These are phyloP conservation scores for Rugonectria rugulosa DNA, from an alignment of 2,329 filamentous ascomycete genomes.

Conservation along the genomic window DNA sequence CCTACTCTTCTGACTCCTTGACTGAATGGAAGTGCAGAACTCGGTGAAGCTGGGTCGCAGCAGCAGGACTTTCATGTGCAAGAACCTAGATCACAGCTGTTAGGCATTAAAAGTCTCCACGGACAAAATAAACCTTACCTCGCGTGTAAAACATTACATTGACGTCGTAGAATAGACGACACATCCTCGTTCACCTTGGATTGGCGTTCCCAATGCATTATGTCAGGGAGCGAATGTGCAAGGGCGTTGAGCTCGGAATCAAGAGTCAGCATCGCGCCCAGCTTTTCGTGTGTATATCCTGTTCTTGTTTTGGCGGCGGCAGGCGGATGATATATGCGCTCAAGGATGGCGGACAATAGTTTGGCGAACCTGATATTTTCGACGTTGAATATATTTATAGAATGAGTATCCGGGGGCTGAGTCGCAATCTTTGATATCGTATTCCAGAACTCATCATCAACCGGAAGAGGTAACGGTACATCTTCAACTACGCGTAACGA, in stretches of 20 bases:
- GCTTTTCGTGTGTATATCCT: too few relatives aligned
- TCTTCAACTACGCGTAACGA: slow-evolving; percentile 1
- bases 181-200: too few relatives aligned
- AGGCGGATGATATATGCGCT: slow-evolving; percentile 2
- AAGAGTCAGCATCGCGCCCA: neutral
- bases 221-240: too few relatives aligned
- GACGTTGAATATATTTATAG: neutral
- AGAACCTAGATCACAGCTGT: too few relatives aligned
- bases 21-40: slow-evolving; percentile 6
- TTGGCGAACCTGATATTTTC: slow-evolving; percentile 10
- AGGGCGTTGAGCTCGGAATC: too few relatives aligned
- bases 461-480: neutral
- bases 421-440: neutral
- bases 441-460: slow-evolving; percentile 1
- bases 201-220: too few relatives aligned
- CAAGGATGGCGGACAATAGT: slow-evolving; percentile 1
- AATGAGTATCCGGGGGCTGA: neutral
- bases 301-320: too few relatives aligned
- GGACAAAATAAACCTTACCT: neutral
- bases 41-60: slow-evolving; percentile 7
- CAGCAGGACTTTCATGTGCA: slow-evolving; percentile 10
- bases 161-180: neutral
- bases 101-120: neutral
- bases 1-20: too few relatives aligned
- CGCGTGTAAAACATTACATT: slow-evolving; percentile 6